Evolutionary conservation across 2,329 filamentous ascomycete genomes (phyloP).

Genomic region (Dactylella cylindrospora): DNA sequence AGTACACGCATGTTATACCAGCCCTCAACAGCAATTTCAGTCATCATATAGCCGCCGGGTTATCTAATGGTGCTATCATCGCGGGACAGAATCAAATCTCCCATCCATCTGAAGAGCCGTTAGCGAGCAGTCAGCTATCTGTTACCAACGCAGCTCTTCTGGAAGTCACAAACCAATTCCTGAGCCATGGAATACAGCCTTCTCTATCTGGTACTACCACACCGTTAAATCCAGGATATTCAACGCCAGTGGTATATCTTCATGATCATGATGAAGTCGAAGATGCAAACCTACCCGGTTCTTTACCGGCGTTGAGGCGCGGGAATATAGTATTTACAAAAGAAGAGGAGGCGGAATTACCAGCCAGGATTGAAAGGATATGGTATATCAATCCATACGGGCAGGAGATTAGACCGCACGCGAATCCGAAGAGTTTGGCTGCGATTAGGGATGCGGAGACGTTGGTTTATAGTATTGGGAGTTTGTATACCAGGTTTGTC

Average conservation of each 20-base stretch:
- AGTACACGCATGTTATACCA: slow-evolving; percentile 75
- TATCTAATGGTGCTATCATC: slow-evolving; percentile 74
- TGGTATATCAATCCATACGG: slow-evolving; percentile 99
- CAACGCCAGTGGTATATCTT: slow-evolving; percentile 48
- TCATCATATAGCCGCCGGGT: slow-evolving; percentile 84
- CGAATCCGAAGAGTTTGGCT: slow-evolving; percentile 76
- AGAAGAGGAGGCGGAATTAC: slow-evolving; percentile 69
- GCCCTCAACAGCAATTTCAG: slow-evolving; percentile 94
- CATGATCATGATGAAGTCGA: slow-evolving; percentile 63
- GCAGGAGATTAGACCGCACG: slow-evolving; percentile 84
- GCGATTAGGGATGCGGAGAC: slow-evolving; percentile 66
- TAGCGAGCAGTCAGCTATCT: slow-evolving; percentile 45
- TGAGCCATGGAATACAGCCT: neutral
- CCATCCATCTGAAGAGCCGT: slow-evolving; percentile 71
- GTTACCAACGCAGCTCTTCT: slow-evolving; percentile 51
- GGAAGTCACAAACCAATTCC: slow-evolving; percentile 37
- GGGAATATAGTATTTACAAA: slow-evolving; percentile 84
- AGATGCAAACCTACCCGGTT: slow-evolving; percentile 79
- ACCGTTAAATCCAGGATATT: slow-evolving; percentile 34
- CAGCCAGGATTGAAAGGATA: slow-evolving; percentile 73
- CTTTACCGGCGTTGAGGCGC: slow-evolving; percentile 73
- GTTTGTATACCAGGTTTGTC: slow-evolving; percentile 70
- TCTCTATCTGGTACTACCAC: slow-evolving; percentile 18
- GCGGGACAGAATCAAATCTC: slow-evolving; percentile 91
- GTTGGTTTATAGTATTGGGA: slow-evolving; percentile 91